phyloP scores from a whole-genome alignment of 257 asterid genomes.

The Vinca minor region DNA sequence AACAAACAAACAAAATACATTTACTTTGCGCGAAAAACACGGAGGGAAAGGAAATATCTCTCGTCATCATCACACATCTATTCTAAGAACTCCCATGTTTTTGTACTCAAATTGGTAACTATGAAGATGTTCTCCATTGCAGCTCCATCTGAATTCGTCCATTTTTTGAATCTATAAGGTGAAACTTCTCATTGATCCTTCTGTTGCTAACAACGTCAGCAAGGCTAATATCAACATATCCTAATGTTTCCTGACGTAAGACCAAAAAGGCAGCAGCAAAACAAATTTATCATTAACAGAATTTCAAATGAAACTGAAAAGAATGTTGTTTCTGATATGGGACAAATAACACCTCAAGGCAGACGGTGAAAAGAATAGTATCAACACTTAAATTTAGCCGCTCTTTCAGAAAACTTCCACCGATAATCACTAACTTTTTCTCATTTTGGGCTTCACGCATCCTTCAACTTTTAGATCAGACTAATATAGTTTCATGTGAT shows the following conservation, averaged over 20 bases:
- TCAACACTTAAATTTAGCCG: no score
- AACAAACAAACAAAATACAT: conserved; percentile 2
- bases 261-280: conserved; percentile 3
- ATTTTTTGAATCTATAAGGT: conserved; percentile 43
- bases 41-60: neutral
- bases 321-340: no score
- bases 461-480: neutral
- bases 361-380: no score
- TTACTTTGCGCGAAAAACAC: no score
- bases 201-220: conserved; percentile 38
- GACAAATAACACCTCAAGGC: neutral
- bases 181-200: conserved; percentile 42
- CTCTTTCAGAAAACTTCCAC: no score
- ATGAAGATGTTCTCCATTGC: conserved; percentile 38
- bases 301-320: neutral
- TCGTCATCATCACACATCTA: neutral
- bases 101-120: neutral
- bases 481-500: no score
- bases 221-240: conserved; percentile 36
- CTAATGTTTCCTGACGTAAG: conserved; percentile 30
- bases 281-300: neutral
- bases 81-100: neutral
- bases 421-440: no score
- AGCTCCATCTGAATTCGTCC: conserved; percentile 37
- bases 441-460: neutral